Evolutionary conservation across 495 filamentous ascomycete species (phyloP).

Genomic region (Daldinia bambusicola): DNA sequence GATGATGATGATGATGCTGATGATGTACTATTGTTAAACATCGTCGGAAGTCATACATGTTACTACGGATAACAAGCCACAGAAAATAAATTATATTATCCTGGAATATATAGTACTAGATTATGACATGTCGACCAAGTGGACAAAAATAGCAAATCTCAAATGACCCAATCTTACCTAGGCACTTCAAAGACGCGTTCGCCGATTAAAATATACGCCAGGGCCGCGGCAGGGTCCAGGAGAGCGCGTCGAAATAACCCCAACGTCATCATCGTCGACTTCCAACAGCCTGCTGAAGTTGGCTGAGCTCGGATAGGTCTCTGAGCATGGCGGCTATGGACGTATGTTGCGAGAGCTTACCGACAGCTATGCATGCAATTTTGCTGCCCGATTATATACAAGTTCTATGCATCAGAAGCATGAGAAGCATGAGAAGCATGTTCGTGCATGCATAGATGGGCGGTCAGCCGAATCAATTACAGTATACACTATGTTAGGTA

Average conservation of each 20-base stretch:
- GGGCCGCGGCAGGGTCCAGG: not conserved
- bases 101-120: not conserved
- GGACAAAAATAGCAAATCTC: slow-evolving; percentile 27
- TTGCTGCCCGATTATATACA: slow-evolving; percentile 28
- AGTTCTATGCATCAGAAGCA: slow-evolving; percentile 31
- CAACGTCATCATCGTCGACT: slow-evolving; percentile 34
- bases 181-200: not conserved
- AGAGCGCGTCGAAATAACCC: slow-evolving; percentile 16
- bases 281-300: slow-evolving; percentile 9
- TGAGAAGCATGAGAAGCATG: slow-evolving; percentile 19
- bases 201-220: not conserved
- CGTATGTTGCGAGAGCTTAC: slow-evolving; percentile 24
- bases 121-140: slow-evolving; percentile 33
- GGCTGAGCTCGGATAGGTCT: slow-evolving; percentile 18
- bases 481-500: slow-evolving; percentile 7
- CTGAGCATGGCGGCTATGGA: slow-evolving; percentile 36
- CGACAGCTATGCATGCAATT: slow-evolving; percentile 32
- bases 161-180: slow-evolving; percentile 32
- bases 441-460: slow-evolving; percentile 36
- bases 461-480: slow-evolving; percentile 36
- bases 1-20: too few species aligned
- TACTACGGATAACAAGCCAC: slow-evolving; percentile 5
- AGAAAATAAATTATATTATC: not conserved
- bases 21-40: not conserved
- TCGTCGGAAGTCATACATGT: slow-evolving; percentile 1